phyloP scores from a whole-genome alignment of 768 basidiomycete genomes.

The Lactarius deliciosus region DNA sequence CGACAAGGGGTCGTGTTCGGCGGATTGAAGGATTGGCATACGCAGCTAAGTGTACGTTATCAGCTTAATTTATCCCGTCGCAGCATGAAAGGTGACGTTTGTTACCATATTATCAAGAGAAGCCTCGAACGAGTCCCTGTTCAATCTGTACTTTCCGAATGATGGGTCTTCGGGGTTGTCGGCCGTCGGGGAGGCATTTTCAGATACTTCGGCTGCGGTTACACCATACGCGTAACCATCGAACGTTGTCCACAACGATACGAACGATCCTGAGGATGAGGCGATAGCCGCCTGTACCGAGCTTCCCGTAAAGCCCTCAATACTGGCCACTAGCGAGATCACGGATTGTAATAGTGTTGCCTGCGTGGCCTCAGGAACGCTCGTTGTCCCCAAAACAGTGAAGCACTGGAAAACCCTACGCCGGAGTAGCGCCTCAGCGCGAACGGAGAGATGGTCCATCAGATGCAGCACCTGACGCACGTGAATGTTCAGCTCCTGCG shows the following conservation, averaged over 20 bases:
- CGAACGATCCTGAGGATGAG: slow-evolving; percentile 79
- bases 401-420: slow-evolving; percentile 90
- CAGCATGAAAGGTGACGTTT: slow-evolving; percentile 14
- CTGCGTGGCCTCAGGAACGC: slow-evolving; percentile 83
- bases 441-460: slow-evolving; percentile 63
- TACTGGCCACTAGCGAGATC: slow-evolving; percentile 79
- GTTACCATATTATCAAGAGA: slow-evolving; percentile 76
- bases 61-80: neutral
- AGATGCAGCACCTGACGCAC: slow-evolving; percentile 30
- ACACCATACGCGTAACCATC: slow-evolving; percentile 95
- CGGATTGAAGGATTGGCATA: slow-evolving; percentile 76
- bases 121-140: slow-evolving; percentile 78
- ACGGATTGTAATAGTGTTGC: slow-evolving; percentile 75
- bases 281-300: slow-evolving; percentile 91
- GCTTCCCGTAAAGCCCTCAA: slow-evolving; percentile 79
- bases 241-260: slow-evolving; percentile 77
- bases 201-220: slow-evolving; percentile 62
- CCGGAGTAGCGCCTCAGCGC: slow-evolving; percentile 79
- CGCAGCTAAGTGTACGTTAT: slow-evolving; percentile 49
- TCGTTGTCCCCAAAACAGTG: slow-evolving; percentile 71
- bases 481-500: slow-evolving; percentile 38
- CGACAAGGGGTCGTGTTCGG: slow-evolving; percentile 82
- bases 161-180: slow-evolving; percentile 34
- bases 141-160: slow-evolving; percentile 51
- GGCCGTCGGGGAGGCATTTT: slow-evolving; percentile 40